Evolutionary conservation across 1,284 basidiomycete genomes (phyloP), one percentile per base, ranked within the genome.

Genomic region (Melampsora larici-populina): DNA sequence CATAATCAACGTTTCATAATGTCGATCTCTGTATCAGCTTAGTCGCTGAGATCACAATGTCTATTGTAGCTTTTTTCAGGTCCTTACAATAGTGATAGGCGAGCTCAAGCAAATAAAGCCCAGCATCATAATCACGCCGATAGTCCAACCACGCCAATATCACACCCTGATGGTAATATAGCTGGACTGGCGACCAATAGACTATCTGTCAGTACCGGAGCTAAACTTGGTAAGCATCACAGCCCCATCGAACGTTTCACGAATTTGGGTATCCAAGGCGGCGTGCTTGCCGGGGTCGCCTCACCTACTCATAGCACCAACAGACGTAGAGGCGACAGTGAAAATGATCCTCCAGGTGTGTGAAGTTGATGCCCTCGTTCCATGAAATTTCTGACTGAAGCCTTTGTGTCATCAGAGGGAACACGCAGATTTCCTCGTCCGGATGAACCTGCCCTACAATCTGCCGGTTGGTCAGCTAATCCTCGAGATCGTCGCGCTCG

Each of bases 41-140:
- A 55, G 51, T 24, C 17, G 51, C 51, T 55, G 51, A 55, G 24
- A 55, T 55, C 51, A 24, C 24, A 55, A 55, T 55, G 18, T 73
- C n/a, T 40, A 40, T 18, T 49, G 9, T n/a, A 76, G 73, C 51
- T 76, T 33, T 76, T 76, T 62, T 46, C 73, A 18, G 65, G 73
- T 31, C 65, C 65, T 29, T 76, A 68, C 55, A 76, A 76, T 55
- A 76, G 73, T 48, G 73, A 76, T 26, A 76, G 60, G 66, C 64
- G 73, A 15, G 31, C 65, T 40, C 48, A 31, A 49, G 55, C 21
- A 48, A 69, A 69, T 48, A 76, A 76, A 43, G 33, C 48, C n/a
- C 73, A 74, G n/a, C 63, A 26, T 13, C 73, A 76, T 49, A 63
- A 68, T 67, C 64, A 46, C 49, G 68, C 1, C 36, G 29, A 60